phyloP scores from a whole-genome alignment of 2,329 filamentous ascomycete genomes.

The Coleophoma eucalyptorum region DNA sequence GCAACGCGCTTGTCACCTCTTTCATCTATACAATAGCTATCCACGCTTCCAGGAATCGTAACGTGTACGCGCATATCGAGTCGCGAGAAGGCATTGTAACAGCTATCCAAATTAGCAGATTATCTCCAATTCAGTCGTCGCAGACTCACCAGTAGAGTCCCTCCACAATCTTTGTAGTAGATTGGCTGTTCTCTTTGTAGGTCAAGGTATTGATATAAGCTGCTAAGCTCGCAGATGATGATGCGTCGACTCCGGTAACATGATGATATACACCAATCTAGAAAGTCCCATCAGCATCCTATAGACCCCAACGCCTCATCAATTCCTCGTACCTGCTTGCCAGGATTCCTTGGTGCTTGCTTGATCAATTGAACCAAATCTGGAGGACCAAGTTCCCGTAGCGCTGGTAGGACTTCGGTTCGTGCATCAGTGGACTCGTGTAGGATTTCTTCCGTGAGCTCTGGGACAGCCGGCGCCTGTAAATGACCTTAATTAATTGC shows the following conservation, averaged over 20 bases:
- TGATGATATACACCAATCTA: conserved; percentile 95
- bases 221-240: conserved; percentile 91
- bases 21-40: neutral
- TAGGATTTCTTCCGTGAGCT: conserved; percentile 90
- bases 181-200: conserved; percentile 79
- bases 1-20: conserved; percentile 44
- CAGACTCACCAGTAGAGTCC: conserved; percentile 79
- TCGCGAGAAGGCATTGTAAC: conserved; percentile 98
- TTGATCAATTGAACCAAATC: conserved; percentile 96
- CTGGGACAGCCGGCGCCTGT: conserved; percentile 64
- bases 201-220: conserved; percentile 98
- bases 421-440: conserved; percentile 90
- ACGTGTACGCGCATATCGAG: conserved; percentile 98
- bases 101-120: conserved; percentile 44
- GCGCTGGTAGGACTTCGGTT: conserved; percentile 78
- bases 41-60: conserved; percentile 81
- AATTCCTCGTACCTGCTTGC: conserved; percentile 45
- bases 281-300: conserved; percentile 7
- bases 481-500: too few relatives aligned
- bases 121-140: too few relatives aligned
- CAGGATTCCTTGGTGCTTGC: conserved; percentile 52
- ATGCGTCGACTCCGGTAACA: conserved; percentile 95
- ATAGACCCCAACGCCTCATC: neutral
- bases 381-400: conserved; percentile 92
- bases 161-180: conserved; percentile 79